These are phyloP conservation scores for Boletus semigastroideus DNA, from an alignment of 1,284 basidiomycete genomes.

Conservation along the genomic window DNA sequence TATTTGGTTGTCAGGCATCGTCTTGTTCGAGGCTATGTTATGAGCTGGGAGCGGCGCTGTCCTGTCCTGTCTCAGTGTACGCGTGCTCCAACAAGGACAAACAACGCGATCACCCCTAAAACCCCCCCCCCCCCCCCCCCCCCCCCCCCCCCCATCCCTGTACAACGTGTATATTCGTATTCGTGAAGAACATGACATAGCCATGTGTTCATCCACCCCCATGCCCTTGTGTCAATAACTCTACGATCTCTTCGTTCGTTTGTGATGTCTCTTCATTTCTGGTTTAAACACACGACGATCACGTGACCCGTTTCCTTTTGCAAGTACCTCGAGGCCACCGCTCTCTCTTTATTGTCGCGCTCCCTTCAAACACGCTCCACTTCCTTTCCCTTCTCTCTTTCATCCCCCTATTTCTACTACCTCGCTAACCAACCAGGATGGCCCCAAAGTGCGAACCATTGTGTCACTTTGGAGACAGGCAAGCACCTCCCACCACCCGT, in stretches of 20 bases:
- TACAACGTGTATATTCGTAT: neutral
- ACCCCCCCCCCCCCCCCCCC: too few relatives aligned
- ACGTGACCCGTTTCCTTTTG: conserved; percentile 38
- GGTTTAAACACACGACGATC: conserved; percentile 36
- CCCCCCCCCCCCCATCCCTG: too few relatives aligned
- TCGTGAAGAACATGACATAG: conserved; percentile 22
- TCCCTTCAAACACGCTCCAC: conserved; percentile 10
- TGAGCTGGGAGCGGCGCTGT: conserved; percentile 16
- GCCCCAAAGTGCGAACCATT: conserved; percentile 67
- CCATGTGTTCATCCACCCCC: conserved; percentile 21
- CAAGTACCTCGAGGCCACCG: conserved; percentile 31
- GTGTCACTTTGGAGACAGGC: conserved; percentile 76
- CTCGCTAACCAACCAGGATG: conserved; percentile 30
- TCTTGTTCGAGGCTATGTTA: conserved; percentile 4
- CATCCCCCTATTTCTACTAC: neutral
- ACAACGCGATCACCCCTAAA: conserved; percentile 37
- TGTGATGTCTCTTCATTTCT: conserved; percentile 21
- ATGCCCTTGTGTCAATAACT: conserved; percentile 13
- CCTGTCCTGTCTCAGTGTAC: conserved; percentile 19
- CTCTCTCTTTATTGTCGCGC: conserved; percentile 31
- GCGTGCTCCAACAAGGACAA: conserved; percentile 58
- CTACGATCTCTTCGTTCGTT: neutral
- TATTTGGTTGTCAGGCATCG: conserved; percentile 77
- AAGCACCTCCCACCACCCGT: conserved; percentile 20
- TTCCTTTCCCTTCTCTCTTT: neutral